A percentile compares a stretch with the other conserved stretches of the same genome.
phyloP scores from a whole-genome alignment of 352 stramenopile species.

The Globisporangium alternatum region DNA sequence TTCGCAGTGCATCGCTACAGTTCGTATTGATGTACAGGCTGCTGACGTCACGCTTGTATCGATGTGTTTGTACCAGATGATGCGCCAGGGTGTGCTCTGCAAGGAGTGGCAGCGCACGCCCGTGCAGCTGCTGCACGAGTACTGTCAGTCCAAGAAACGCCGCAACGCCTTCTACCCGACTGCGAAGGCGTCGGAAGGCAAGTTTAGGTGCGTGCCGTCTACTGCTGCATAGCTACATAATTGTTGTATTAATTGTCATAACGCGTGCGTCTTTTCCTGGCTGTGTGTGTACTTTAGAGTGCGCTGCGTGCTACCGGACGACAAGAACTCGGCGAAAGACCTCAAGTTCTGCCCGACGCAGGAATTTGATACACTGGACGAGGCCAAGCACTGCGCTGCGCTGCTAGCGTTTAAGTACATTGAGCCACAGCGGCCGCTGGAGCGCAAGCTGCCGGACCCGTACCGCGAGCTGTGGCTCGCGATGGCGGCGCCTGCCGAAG shows the following conservation, averaged over 20 bases:
- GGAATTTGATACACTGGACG: constrained; percentile 72
- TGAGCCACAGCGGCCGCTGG: constrained; percentile 90
- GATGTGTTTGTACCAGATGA: constrained; percentile 23
- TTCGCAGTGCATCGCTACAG: neutral
- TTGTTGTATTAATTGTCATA: neutral
- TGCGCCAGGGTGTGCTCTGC: constrained; percentile 83
- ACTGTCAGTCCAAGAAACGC: constrained; percentile 92
- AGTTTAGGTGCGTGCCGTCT: constrained; percentile 24
- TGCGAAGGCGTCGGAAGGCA: constrained; percentile 33
- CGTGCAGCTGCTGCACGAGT: constrained; percentile 92
- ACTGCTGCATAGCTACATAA: neutral
- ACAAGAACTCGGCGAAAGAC: constrained; percentile 93
- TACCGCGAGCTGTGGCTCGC: constrained; percentile 93
- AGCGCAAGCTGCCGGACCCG: constrained; percentile 96
- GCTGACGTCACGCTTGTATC: neutral
- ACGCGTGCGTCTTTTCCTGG: neutral
- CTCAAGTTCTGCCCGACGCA: constrained; percentile 90
- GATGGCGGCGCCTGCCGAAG: constrained; percentile 22
- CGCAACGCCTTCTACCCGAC: constrained; percentile 66
- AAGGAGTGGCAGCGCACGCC: constrained; percentile 95
- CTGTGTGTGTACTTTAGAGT: constrained; percentile 26
- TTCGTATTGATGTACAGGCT: neutral
- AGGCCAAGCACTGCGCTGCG: constrained; percentile 91
- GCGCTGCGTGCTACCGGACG: constrained; percentile 90
- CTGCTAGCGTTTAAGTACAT: constrained; percentile 94